Conservation (phyloP, 495 filamentous ascomycete species). For the Penicillium fimorum region DNA sequence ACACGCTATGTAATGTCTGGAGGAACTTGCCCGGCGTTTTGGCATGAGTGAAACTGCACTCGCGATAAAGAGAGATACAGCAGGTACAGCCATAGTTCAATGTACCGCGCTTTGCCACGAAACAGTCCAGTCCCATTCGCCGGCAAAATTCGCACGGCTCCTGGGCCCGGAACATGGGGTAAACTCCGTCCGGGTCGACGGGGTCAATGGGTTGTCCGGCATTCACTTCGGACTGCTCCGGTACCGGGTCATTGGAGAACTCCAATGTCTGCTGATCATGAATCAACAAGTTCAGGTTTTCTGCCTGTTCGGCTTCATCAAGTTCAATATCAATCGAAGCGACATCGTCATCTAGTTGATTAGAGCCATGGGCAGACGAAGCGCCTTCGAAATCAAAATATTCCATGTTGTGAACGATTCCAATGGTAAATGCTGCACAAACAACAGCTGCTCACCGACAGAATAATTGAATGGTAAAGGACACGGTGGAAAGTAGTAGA, state of each 20-base stretch:
- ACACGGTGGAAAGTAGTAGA: conserved; percentile 15
- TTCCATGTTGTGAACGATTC: conserved; percentile 38
- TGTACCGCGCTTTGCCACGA: conserved; percentile 65
- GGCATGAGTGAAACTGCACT: conserved; percentile 66
- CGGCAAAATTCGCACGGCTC: conserved; percentile 71
- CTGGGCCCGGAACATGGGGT: conserved; percentile 49
- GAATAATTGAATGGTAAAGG: not conserved
- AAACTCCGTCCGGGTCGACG: conserved; percentile 30
- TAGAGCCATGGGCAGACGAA: conserved; percentile 39
- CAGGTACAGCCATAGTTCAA: conserved; percentile 70
- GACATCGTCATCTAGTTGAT: conserved; percentile 40
- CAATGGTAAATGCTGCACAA: not conserved
- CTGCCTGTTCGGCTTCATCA: conserved; percentile 36
- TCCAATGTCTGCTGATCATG: conserved; percentile 42
- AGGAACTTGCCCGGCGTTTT: conserved; percentile 47
- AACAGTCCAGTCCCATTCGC: conserved; percentile 69
- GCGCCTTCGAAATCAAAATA: conserved; percentile 57
- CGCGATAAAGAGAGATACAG: conserved; percentile 71
- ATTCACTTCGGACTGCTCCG: conserved; percentile 28
- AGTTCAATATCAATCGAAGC: conserved; percentile 41
- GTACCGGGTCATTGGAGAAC: conserved; percentile 33
- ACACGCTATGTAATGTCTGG: conserved; percentile 51
- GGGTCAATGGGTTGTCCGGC: conserved; percentile 27
- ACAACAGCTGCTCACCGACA: not conserved
- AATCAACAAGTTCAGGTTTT: conserved; percentile 36